phyloP scores from a whole-genome alignment of 441 rosid genomes.

The Erodium texanum region DNA sequence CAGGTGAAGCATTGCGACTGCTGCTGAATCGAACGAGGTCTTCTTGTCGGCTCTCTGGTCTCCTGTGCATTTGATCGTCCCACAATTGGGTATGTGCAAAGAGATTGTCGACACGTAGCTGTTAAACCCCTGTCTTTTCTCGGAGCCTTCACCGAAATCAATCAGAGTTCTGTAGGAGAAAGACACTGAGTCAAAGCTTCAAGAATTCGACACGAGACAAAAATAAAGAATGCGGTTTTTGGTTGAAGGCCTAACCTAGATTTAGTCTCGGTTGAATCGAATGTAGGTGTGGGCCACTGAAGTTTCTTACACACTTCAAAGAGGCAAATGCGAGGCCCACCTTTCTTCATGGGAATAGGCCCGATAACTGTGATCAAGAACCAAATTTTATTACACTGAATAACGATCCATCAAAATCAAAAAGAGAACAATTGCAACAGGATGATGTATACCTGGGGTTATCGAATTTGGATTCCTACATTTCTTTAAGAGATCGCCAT shows the following conservation, averaged over 20 bases:
- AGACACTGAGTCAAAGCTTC: neutral
- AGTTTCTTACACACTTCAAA: conserved; percentile 54
- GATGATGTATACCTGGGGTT: conserved; percentile 28
- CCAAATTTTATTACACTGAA: neutral
- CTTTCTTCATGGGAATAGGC: conserved; percentile 56
- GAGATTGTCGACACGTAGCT: conserved; percentile 47
- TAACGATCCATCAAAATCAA: neutral
- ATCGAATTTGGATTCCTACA: conserved; percentile 13
- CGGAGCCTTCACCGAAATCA: conserved; percentile 38
- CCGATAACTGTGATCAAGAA: conserved; percentile 30
- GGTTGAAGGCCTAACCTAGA: conserved; percentile 33
- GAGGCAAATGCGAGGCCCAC: conserved; percentile 64
- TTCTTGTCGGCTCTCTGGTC: conserved; percentile 75
- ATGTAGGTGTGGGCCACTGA: conserved; percentile 71
- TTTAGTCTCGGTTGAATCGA: conserved; percentile 39
- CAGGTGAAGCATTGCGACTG: conserved; percentile 45
- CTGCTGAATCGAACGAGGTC: conserved; percentile 76
- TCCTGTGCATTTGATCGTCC: conserved; percentile 44
- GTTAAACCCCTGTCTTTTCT: conserved; percentile 35
- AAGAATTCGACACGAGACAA: neutral
- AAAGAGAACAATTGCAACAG: neutral
- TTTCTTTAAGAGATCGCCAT: conserved; percentile 10
- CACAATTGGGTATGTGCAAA: conserved; percentile 41
- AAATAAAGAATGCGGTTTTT: no score
- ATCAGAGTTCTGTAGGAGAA: conserved; percentile 34